Evolutionary conservation across 2,329 filamentous ascomycete species (phyloP), one percentile per base, ranked within the genome.

Genomic region (Bipolaris sorokiniana): DNA sequence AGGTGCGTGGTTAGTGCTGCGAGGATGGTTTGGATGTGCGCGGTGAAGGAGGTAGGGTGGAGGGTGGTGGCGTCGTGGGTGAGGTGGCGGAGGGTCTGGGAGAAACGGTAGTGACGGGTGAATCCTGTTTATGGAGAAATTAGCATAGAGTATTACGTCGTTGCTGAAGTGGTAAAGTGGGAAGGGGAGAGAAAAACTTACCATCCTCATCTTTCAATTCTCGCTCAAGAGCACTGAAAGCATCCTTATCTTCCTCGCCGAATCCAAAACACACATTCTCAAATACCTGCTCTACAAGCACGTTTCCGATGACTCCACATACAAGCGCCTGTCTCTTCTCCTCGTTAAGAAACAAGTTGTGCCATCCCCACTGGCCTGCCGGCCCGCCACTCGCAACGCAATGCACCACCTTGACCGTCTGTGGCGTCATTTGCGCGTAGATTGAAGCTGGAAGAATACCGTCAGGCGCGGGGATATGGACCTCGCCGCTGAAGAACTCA

Each of bases 211-310:
- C 40, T 1, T 44, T 28, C 7, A 56, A 5, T 9, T 65, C 13
- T 13, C 33, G 37, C 40, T 74, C 62, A 0, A 67, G 15, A 0
- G n/a, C 34, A 1, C 22, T n/a, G 16, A 3, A 22, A 16, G 2
- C 42, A 1, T 50, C 13, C 7, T 65, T 23, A 1, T 66, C 38
- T 2, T 28, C 55, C 16, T 41, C 33, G 2, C 18, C 41, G 0
- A 58, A 69, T 0, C 72, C 72, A 34, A 75, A 73, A 38, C 69
- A 69, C 0, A 46, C 20, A 48, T 70, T 67, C 42, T 63, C 45
- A 23, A 73, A 69, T 0, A 75, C 69, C 31, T 75, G 69, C 51
- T 76, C 68, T 1, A 63, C 55, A 3, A 76, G 18, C 7, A 73
- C 65, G 20, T 74, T 73, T 1, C 72, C 69, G 0, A 75, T 61